These are phyloP conservation scores for Stenocarpella maydis DNA, from an alignment of 2,329 filamentous ascomycete species.

Conservation along the genomic window DNA sequence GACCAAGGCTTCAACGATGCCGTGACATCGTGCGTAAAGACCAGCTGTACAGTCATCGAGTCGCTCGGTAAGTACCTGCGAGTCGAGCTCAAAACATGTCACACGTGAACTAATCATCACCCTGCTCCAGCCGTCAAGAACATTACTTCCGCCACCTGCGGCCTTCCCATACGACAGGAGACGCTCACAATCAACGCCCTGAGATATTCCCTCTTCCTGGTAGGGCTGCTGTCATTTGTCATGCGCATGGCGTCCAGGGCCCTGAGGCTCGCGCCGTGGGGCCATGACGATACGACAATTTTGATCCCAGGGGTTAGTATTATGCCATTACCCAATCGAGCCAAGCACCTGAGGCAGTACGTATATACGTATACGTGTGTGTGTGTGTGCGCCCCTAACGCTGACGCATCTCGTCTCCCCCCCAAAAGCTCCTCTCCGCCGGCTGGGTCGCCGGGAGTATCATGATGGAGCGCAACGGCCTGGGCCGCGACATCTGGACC, in stretches of 20 bases:
- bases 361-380: too few relatives aligned
- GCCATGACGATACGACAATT: conserved; percentile 23
- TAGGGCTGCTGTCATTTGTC: conserved; percentile 40
- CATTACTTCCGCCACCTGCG: conserved; percentile 11
- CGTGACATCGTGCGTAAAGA: background rate
- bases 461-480: conserved; percentile 47
- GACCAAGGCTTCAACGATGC: background rate
- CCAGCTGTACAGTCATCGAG: conserved; percentile 17
- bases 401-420: background rate
- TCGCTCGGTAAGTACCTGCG: background rate
- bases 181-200: background rate
- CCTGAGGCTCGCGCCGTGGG: background rate
- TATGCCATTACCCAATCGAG: too few relatives aligned
- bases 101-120: background rate
- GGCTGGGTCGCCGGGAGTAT: conserved; percentile 7
- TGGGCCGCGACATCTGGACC: conserved; percentile 36
- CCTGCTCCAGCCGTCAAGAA: background rate
- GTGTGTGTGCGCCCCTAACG: too few relatives aligned
- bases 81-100: too few relatives aligned
- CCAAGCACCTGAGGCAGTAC: too few relatives aligned
- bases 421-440: background rate
- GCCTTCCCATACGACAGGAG: background rate
- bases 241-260: conserved; percentile 16
- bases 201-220: conserved; percentile 39
- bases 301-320: background rate